Evolutionary conservation across 2,329 filamentous ascomycete species (phyloP).

Genomic region (Colletotrichum orchidophilum): DNA sequence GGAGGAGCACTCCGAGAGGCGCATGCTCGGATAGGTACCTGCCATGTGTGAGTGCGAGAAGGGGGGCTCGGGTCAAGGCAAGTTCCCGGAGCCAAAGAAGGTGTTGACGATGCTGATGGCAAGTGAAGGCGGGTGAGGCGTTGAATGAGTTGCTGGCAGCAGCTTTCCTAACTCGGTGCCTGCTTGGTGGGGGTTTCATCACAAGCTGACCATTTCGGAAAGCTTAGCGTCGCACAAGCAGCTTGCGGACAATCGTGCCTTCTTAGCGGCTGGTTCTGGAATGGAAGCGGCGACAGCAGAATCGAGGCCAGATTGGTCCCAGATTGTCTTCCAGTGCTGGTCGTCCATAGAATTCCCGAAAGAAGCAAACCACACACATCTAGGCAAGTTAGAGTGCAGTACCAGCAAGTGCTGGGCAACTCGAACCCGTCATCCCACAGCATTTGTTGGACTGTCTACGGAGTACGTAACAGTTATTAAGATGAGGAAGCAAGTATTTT

Average conservation of each 20-base stretch:
- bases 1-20: conserved; percentile 6
- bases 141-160: not conserved
- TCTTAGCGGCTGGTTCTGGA: conserved; percentile 12
- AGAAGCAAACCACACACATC: too few species aligned
- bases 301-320: not conserved
- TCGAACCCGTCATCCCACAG: not conserved
- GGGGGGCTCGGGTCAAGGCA: not conserved
- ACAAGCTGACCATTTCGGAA: not conserved
- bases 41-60: not conserved
- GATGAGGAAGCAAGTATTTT: conserved; percentile 22
- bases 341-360: not conserved
- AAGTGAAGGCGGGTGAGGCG: conserved; percentile 7
- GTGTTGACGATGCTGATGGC: not conserved
- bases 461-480: conserved; percentile 24
- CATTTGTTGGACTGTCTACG: conserved; percentile 18
- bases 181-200: conserved; percentile 5
- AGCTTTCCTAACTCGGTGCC: conserved; percentile 1
- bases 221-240: not conserved
- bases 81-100: not conserved
- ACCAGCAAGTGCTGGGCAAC: not conserved
- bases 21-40: not conserved
- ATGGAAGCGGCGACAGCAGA: conserved; percentile 11
- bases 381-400: too few species aligned
- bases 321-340: not conserved
- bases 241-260: conserved; percentile 4